phyloP scores from a whole-genome alignment of 2,329 filamentous ascomycete genomes.

The Epichloe coenophiala region DNA sequence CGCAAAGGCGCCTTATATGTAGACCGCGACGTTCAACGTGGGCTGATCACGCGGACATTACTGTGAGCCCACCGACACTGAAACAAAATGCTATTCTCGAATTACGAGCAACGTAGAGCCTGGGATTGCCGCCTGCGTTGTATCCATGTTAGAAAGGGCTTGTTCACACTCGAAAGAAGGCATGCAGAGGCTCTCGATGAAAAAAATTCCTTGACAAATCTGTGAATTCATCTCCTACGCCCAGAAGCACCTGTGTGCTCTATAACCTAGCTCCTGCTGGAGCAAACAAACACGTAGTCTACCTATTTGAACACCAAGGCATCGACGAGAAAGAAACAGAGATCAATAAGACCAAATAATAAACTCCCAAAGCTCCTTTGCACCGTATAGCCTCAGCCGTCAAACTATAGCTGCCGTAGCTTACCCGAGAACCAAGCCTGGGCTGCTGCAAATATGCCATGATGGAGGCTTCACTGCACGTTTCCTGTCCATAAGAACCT shows the following conservation, averaged over 20 bases:
- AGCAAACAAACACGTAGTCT: slow-evolving; percentile 3
- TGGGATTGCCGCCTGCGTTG: no score
- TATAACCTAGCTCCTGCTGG: slow-evolving; percentile 1
- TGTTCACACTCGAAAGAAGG: no score
- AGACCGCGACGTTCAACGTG: no score
- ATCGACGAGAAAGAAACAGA: not conserved
- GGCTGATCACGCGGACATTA: no score
- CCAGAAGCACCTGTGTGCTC: slow-evolving; percentile 4
- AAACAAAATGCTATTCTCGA: no score
- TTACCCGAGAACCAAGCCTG: not conserved
- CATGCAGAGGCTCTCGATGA: no score
- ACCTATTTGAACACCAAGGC: not conserved
- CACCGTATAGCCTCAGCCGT: not conserved
- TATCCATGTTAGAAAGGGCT: no score
- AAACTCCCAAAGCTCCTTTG: not conserved
- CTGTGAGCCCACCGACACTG: no score
- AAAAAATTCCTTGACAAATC: no score
- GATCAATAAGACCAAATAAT: not conserved
- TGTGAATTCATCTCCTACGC: not conserved
- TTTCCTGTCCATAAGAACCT: not conserved
- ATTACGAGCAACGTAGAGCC: no score
- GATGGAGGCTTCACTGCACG: not conserved
- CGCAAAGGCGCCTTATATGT: no score
- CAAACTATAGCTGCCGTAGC: not conserved
- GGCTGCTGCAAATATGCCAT: not conserved